These are phyloP conservation scores for Metschnikowia arizonensis DNA, from an alignment of 805 yeast species.

Conservation along the genomic window DNA sequence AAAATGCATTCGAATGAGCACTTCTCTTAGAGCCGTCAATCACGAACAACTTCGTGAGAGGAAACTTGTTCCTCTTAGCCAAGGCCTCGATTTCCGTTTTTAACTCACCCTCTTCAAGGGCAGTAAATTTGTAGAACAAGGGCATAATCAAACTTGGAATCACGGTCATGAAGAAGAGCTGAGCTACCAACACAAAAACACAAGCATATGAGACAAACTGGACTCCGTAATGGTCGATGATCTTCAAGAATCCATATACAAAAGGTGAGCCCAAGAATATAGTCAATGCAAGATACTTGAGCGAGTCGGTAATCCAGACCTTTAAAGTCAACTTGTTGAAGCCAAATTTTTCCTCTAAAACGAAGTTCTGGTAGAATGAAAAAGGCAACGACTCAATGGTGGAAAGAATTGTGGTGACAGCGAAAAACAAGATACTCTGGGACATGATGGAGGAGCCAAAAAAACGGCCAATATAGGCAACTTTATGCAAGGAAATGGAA, in stretches of 20 bases:
- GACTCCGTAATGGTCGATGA: conserved; percentile 76
- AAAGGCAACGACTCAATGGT: conserved; percentile 62
- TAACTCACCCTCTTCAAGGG: conserved; percentile 86
- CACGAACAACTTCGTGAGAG: conserved; percentile 78
- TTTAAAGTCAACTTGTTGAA: conserved; percentile 79
- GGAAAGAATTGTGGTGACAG: conserved; percentile 49
- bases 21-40: conserved; percentile 97
- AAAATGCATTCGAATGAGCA: conserved; percentile 94
- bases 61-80: conserved; percentile 75
- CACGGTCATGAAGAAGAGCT: conserved; percentile 68
- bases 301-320: conserved; percentile 68
- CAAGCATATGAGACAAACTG: conserved; percentile 78
- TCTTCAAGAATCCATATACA: conserved; percentile 70
- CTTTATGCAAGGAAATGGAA: conserved; percentile 48
- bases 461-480: conserved; percentile 30
- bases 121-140: conserved; percentile 83
- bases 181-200: conserved; percentile 64
- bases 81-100: conserved; percentile 74
- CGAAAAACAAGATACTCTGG: conserved; percentile 62
- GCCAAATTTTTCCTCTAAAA: conserved; percentile 87
- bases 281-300: conserved; percentile 56
- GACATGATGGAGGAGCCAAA: conserved; percentile 55
- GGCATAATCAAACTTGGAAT: conserved; percentile 89
- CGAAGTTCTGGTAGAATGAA: conserved; percentile 73
- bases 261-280: conserved; percentile 67